phyloP scores from a whole-genome alignment of 352 stramenopile species.

The Phytophthora europaea region DNA sequence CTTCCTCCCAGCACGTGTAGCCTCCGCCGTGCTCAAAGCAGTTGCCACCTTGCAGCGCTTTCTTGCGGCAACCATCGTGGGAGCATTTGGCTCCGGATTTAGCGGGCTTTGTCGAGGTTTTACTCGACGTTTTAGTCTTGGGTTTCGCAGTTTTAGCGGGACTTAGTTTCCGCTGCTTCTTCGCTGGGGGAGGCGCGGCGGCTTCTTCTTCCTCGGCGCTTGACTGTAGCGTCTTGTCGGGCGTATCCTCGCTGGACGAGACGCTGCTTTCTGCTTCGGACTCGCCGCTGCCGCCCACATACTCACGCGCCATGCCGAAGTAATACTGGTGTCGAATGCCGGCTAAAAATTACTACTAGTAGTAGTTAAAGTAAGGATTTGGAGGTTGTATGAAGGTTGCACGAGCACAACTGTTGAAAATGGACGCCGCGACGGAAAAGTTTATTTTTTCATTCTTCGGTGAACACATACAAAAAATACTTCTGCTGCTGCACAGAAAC shows the following conservation, averaged over 20 bases:
- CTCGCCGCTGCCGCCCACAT: background rate
- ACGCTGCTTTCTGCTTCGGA: background rate
- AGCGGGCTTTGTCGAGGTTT: background rate
- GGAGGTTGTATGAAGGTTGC: background rate
- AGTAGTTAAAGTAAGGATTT: background rate
- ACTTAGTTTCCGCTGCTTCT: slow-evolving; percentile 2
- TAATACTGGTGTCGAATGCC: background rate
- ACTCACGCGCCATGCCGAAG: background rate
- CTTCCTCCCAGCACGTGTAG: slow-evolving; percentile 34
- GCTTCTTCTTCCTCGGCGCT: slow-evolving; percentile 9
- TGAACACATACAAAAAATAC: background rate
- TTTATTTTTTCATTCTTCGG: background rate
- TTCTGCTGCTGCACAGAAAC: background rate
- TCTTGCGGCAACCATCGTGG: slow-evolving; percentile 14
- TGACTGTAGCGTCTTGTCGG: background rate
- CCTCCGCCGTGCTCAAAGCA: slow-evolving; percentile 49
- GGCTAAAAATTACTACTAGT: background rate
- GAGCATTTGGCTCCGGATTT: slow-evolving; percentile 14
- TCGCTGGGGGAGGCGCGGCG: background rate
- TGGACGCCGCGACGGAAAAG: background rate
- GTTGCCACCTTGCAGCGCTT: slow-evolving; percentile 14
- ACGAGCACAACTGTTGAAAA: background rate
- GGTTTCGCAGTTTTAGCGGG: background rate
- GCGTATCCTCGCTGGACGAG: background rate
- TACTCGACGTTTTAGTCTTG: slow-evolving; percentile 12